Conservation (phyloP, 1,284 basidiomycete species). For the Amylostereum areolatum region DNA sequence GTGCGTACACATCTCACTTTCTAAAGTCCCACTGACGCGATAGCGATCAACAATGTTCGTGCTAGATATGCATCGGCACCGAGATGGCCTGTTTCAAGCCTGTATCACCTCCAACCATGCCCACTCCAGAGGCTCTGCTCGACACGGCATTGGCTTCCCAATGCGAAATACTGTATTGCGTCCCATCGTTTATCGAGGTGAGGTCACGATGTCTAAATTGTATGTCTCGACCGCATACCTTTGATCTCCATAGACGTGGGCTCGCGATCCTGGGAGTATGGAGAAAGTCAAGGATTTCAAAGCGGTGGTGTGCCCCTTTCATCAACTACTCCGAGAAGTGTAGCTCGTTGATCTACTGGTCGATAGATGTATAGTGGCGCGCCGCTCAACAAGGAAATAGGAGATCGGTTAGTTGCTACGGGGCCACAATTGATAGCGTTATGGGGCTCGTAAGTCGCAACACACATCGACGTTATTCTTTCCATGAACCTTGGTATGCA, state of each 20-base stretch:
- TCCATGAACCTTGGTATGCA: background rate
- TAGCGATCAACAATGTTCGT: too few species aligned
- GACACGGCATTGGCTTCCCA: conserved; percentile 12
- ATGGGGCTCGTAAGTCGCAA: conserved; percentile 11
- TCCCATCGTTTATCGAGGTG: conserved; percentile 25
- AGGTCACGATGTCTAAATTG: background rate
- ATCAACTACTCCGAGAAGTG: background rate
- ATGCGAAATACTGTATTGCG: conserved; percentile 17
- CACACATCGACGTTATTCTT: background rate
- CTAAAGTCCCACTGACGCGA: too few species aligned
- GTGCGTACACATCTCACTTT: too few species aligned
- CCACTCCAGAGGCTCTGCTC: conserved; percentile 20
- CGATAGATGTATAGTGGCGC: conserved; percentile 13
- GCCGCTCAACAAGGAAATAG: conserved; percentile 12
- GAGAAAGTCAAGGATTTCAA: conserved; percentile 8
- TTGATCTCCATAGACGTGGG: conserved; percentile 10
- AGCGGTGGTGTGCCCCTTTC: conserved; percentile 9
- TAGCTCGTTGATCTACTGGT: background rate
- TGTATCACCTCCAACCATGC: conserved; percentile 13
- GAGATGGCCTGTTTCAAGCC: conserved; percentile 20
- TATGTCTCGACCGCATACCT: background rate
- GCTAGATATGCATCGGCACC: conserved; percentile 19
- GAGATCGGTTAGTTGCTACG: conserved; percentile 10
- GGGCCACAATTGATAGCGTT: conserved; percentile 10
- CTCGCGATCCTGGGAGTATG: conserved; percentile 11